Base-by-base conservation (phyloP, 2,329 filamentous ascomycete genomes). In the Colletotrichum sp. region DNA sequence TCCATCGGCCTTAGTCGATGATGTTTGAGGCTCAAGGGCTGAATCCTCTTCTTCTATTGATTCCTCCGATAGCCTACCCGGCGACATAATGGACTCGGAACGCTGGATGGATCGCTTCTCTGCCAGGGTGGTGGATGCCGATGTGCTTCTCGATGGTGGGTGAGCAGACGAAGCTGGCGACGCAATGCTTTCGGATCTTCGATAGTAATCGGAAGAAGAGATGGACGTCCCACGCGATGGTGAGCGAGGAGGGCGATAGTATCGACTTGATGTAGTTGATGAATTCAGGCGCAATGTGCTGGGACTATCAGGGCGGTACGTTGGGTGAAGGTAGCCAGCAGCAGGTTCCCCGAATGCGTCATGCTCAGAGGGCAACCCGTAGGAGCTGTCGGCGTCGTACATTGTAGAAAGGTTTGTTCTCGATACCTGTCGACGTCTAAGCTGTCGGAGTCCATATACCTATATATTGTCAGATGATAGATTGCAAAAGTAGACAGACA, bases 371-470 rank as follows among this genome's bases (percentile, higher is more conserved):
- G 55, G 67, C 13, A 69, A 24, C 3, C 52, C 57, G 30, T 39
- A 39, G 26, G 57, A 26, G 18, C 28, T 52, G n/a, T 57, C 34
- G 21, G 66, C n/a, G 21, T 67, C 62, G 21, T 71, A 44, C 30
- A 69, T 60, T 10, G 34, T 39, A 21, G 74, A 70, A 12, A 78
- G 68, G 18, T 78, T 75, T 4, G 69, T 69, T 12, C 64, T 39
- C 77, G 76, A 75, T 24, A 49, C 49, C 26, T 75, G 49, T 1
- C 82, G 82, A 16, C 78, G 77, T 36, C 78, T 74, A 8, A 83
- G 81, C 66, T 83, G 78, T 3, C 80, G 81, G 21, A 83, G 79
- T 30, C 80, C 78, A 32, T 79, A 76, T 6, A 28, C 64, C 73
- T 76, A 15, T 10, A 18, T 13, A 79, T 6, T 16, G 28, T 36